Base-by-base conservation (phyloP, 768 basidiomycete genomes). In the Hortiboletus campestris region DNA sequence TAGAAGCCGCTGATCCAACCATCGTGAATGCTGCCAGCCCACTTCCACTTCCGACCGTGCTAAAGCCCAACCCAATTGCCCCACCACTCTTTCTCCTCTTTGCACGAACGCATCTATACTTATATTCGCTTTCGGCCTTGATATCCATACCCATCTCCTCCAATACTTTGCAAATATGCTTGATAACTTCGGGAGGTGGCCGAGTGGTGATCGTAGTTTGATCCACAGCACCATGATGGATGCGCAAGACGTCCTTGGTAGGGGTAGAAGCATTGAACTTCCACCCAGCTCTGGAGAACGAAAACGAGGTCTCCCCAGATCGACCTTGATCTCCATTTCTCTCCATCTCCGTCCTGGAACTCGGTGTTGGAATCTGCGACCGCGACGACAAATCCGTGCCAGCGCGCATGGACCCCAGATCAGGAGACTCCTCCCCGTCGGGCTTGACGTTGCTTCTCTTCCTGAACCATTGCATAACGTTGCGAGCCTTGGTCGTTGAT, bases 381-480 rank as follows among this genome's bases (percentile, higher is more conserved):
- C 67, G 65, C 8, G 65, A 72, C 5, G 69, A 60, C 14, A 65
- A 45, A 19, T 67, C 61, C 19, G 64, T 58, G 40, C 67, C 67
- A 29, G 63, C 55, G 0, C 62, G 71, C 7, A 56, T 2, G 1
- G 51, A 13, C 4, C 53, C 58, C 8, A 57, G 22, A 16, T 56
- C 61, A 3, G 64, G 36, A 22, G 59, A 59, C 29, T 55, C 64
- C 25, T 66, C 73, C 47, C 55, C 62, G 39, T 65, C 71, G 53
- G 61, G 68, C 64, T 68, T 72, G 50, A 46, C 69, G 3, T 83
- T 87, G 65, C 84, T 86, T 73, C 81, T 83, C 52, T 80, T 82
- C 71, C 89, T 80, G 83, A 99, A 98, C 97, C 97, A 99, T 61
- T 94, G 88, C 96, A 98, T 98, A 50, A 99, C 97, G 67, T 89